Evolutionary conservation across 2,329 filamentous ascomycete species (phyloP).

Genomic region (Neoascochyta sp.): DNA sequence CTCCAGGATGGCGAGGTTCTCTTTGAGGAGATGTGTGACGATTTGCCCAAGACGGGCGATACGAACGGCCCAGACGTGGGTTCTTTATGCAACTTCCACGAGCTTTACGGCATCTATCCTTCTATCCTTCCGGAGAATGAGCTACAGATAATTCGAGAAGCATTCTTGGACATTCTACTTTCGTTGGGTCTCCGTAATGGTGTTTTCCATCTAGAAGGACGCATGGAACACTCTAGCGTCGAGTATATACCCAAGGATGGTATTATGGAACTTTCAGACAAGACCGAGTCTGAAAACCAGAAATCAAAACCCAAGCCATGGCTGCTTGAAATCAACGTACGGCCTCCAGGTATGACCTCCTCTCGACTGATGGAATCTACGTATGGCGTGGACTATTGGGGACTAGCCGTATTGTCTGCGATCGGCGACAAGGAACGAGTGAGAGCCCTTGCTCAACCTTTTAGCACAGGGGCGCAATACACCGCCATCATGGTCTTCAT

Average conservation of each 20-base stretch:
- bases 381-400: no score
- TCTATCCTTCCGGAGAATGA: conserved; percentile 7
- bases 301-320: no score
- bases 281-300: no score
- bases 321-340: no score
- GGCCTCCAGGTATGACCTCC: no score
- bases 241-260: not conserved
- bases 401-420: no score
- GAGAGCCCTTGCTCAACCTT: no score
- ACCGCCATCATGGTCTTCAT: no score
- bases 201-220: conserved; percentile 13
- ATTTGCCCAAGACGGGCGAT: conserved; percentile 8
- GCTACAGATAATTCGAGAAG: conserved; percentile 1
- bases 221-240: conserved; percentile 1
- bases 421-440: no score
- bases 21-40: conserved; percentile 11
- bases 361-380: no score
- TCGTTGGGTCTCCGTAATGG: conserved; percentile 9
- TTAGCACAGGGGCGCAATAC: no score
- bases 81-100: conserved; percentile 7
- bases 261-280: not conserved
- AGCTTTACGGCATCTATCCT: conserved; percentile 6
- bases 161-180: conserved; percentile 3
- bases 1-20: conserved; percentile 12
- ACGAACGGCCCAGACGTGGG: not conserved